Evolutionary conservation across 192 early-diverging fungal species (phyloP).

Genomic region (Paraglomus occultum): DNA sequence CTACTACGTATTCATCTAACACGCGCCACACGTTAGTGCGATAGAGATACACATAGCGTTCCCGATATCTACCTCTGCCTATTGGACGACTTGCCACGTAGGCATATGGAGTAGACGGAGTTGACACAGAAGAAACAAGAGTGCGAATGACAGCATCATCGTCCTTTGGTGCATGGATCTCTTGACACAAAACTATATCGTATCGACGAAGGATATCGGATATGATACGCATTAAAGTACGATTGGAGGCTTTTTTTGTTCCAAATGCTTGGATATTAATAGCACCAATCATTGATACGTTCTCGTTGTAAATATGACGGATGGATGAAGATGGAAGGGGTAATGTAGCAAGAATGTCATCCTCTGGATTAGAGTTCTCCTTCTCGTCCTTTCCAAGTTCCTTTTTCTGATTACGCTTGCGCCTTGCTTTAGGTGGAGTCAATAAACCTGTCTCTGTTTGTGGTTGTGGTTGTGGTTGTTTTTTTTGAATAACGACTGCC

Average conservation of each 20-base stretch:
- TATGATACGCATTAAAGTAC: slow-evolving; percentile 18
- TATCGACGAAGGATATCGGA: slow-evolving; percentile 21
- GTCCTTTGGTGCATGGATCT: slow-evolving; percentile 18
- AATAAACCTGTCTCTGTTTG: not conserved
- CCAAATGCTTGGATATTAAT: slow-evolving; percentile 31
- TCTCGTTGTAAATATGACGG: slow-evolving; percentile 1
- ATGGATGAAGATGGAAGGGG: slow-evolving; percentile 18
- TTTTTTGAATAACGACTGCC: not conserved
- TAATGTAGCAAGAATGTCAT: not conserved
- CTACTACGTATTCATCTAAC: slow-evolving; percentile 25
- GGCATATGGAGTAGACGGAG: slow-evolving; percentile 11
- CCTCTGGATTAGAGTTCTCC: not conserved
- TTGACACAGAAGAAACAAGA: not conserved
- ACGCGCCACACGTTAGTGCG: slow-evolving; percentile 24
- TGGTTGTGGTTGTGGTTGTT: not conserved
- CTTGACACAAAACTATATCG: slow-evolving; percentile 29
- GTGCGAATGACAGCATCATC: slow-evolving; percentile 13
- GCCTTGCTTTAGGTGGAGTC: too few species aligned
- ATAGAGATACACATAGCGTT: slow-evolving; percentile 27
- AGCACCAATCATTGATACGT: slow-evolving; percentile 10
- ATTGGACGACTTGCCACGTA: slow-evolving; percentile 26
- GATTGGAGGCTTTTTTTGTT: slow-evolving; percentile 14
- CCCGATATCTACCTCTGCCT: slow-evolving; percentile 22
- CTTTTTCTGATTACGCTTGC: not conserved
- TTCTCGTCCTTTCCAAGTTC: not conserved